A percentile compares a stretch with the other conserved stretches of the same genome.
Conservation (phyloP, 768 basidiomycete species). For the Russula compacta region DNA sequence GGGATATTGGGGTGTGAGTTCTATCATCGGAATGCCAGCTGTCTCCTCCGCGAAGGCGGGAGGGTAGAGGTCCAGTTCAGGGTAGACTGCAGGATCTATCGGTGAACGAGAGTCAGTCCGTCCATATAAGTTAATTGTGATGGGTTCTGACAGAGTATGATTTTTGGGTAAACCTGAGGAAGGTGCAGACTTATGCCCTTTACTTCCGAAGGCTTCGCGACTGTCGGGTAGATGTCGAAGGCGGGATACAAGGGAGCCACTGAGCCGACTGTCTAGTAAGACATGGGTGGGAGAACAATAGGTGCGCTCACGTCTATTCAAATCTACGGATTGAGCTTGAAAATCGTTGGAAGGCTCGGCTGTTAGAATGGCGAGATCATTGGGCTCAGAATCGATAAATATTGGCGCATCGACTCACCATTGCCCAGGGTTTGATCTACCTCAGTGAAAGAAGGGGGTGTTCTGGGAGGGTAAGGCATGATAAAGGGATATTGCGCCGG, state of each 20-base stretch:
- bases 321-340: background rate
- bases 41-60: background rate
- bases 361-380: background rate
- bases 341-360: background rate
- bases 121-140: background rate
- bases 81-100: constrained; percentile 11
- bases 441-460: background rate
- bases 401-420: background rate
- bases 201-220: background rate
- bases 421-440: background rate
- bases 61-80: constrained; percentile 14
- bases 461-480: background rate
- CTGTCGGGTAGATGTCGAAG: constrained; percentile 6
- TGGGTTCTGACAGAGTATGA: constrained; percentile 3
- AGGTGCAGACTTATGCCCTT: background rate
- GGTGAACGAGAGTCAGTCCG: background rate
- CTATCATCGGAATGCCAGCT: background rate
- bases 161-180: constrained; percentile 2
- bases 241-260: background rate
- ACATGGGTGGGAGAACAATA: background rate
- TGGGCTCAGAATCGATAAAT: background rate
- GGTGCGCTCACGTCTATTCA: background rate
- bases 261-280: background rate
- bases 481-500: constrained; percentile 1
- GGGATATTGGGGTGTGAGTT: background rate